Conservation (phyloP, 148 eudicot genomes). For the Oxyria digyna region DNA sequence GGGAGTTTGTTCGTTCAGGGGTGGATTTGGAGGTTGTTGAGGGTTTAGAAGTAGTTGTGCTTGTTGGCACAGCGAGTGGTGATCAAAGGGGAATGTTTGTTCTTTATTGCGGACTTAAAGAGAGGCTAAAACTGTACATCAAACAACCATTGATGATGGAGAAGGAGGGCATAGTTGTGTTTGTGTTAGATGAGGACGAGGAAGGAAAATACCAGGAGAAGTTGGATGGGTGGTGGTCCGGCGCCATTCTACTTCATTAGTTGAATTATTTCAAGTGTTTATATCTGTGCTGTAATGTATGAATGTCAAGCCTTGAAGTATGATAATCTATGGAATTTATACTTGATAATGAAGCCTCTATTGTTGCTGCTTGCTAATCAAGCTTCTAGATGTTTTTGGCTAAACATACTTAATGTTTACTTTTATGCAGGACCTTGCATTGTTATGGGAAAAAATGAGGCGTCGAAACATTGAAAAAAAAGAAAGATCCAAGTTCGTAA, state of each 20-base stretch:
- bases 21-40: background rate
- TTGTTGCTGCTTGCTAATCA: background rate
- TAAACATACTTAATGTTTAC: background rate
- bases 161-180: background rate
- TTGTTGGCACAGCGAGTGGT: background rate
- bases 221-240: too few relatives aligned
- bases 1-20: background rate
- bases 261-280: background rate
- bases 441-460: conserved; percentile 97
- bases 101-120: background rate
- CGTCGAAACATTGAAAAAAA: conserved; percentile 61
- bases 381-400: background rate
- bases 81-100: background rate
- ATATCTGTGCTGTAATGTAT: background rate
- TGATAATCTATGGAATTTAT: background rate
- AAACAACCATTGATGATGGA: background rate
- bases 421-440: conserved; percentile 63
- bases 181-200: background rate
- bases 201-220: background rate
- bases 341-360: background rate
- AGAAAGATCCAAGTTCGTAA: conserved; percentile 75
- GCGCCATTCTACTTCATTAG: background rate
- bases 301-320: background rate
- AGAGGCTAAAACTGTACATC: background rate
- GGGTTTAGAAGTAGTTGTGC: background rate